Evolutionary conservation across 2,329 filamentous ascomycete species (phyloP), one percentile per base, ranked within the genome.

Genomic region (Trichoderma sp.): DNA sequence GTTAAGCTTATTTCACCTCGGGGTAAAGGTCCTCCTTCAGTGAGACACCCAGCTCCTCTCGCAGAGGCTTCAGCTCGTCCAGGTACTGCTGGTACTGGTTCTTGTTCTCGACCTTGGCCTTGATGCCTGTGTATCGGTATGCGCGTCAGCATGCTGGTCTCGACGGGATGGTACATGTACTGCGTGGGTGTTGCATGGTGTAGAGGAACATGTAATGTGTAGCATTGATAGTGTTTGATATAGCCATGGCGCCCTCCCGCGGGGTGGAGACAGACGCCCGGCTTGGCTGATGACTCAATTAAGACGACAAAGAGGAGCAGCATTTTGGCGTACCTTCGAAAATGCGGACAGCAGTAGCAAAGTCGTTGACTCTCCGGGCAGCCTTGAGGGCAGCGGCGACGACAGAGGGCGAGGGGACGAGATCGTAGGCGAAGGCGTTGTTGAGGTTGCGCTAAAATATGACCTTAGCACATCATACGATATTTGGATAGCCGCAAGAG

Each of bases 351-450:
- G 96, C 96, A 76, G 96, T 99, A 77, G 96, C 96, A 87, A 92
- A 98, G 88, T 99, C 96, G 85, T 99, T 98, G 82, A 99, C 96
- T 83, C 96, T 90, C 83, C 96, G 90, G 77, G 96, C 96, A 79
- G 96, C 96, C 85, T 92, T 94, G 79, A 99, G 90, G 76, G 96
- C 96, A 79, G 96, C 95, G 79, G 90, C 90, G 83, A 98, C 89
- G 82, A 99, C 96, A 78, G 93, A 90, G 76, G 95, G 91, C 58
- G 95, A 96, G 81, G 97, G 96, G 77, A 99, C 96, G 80, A 99
- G 92, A 91, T 99, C 96, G 91, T 99, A 99, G 82, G 96, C 96
- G 86, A 99, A 99, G 83, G 94, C 95, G 87, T 99, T 99, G 92
- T 99, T 99, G 81, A 97, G 89, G 88, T 97, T 97, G 84, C 94